Percentiles rank a stretch among this genome's conserved stretches.
Evolutionary conservation across 257 asterid genomes (phyloP).

Genomic region (Thymus mandschuricus): DNA sequence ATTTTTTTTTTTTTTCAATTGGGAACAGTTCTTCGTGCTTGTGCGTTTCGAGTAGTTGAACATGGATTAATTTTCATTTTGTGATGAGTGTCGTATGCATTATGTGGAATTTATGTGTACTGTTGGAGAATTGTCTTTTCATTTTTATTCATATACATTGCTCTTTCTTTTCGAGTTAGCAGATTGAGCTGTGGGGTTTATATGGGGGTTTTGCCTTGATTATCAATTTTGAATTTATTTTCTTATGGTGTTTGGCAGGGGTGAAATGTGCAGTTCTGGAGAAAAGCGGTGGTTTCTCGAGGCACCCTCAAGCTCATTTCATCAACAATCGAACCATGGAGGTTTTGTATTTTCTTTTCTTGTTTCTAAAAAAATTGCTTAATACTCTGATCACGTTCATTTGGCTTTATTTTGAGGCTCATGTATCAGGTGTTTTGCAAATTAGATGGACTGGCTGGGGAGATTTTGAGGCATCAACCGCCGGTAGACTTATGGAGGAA

Average conservation of each 20-base stretch:
- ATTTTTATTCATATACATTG: neutral
- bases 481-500: conserved; percentile 96
- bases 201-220: neutral
- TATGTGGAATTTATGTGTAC: neutral
- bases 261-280: conserved; percentile 83
- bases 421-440: conserved; percentile 72
- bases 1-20: neutral
- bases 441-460: conserved; percentile 81
- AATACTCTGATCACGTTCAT: neutral
- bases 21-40: neutral
- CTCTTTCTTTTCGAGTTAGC: neutral
- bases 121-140: neutral
- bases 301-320: conserved; percentile 97
- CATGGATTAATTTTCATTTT: no score
- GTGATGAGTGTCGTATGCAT: neutral
- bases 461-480: conserved; percentile 76
- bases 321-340: conserved; percentile 93
- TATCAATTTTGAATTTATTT: neutral
- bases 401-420: conserved; percentile 6
- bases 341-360: conserved; percentile 48
- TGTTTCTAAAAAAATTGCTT: neutral
- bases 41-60: no score
- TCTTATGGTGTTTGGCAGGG: conserved; percentile 46
- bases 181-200: conserved; percentile 5
- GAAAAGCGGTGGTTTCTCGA: conserved; percentile 65